Conservation (phyloP, 331 rosid species). For the Malus hybrid region DNA sequence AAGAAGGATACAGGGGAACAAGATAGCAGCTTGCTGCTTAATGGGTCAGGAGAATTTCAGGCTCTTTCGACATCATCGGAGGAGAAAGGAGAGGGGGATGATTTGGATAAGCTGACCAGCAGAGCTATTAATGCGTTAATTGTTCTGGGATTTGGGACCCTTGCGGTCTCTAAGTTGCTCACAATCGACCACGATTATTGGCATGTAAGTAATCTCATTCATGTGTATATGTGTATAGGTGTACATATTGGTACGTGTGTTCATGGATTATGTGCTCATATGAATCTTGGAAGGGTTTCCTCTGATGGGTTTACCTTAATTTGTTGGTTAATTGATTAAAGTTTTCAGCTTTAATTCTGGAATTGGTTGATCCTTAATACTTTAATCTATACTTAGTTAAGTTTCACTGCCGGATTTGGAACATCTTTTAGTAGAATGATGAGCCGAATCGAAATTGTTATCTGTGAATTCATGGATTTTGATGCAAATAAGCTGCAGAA, state of each 20-base stretch:
- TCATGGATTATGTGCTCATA: background rate
- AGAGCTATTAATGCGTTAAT: slow-evolving; percentile 61
- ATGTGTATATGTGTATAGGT: too few relatives aligned
- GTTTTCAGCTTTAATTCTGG: background rate
- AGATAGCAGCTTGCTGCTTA: slow-evolving; percentile 15
- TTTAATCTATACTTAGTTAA: background rate
- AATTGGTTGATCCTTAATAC: background rate
- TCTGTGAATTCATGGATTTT: background rate
- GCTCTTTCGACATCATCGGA: slow-evolving; percentile 17
- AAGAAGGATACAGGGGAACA: slow-evolving; percentile 13
- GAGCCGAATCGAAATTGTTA: background rate
- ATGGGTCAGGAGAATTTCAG: slow-evolving; percentile 33
- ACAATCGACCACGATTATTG: slow-evolving; percentile 86
- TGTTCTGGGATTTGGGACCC: slow-evolving; percentile 79
- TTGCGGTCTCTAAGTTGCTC: slow-evolving; percentile 74
- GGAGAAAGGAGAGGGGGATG: slow-evolving; percentile 15
- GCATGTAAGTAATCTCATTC: slow-evolving; percentile 57
- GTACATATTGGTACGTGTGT: background rate
- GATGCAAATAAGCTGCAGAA: background rate
- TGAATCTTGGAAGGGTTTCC: background rate
- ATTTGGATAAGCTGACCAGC: slow-evolving; percentile 26
- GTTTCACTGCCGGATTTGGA: too few relatives aligned
- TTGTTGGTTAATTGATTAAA: background rate
- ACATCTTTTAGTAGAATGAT: background rate
- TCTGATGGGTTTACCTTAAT: background rate